Evolutionary conservation across 495 filamentous ascomycete species (phyloP).

Genomic region (Aspergillus carlsbadensis): DNA sequence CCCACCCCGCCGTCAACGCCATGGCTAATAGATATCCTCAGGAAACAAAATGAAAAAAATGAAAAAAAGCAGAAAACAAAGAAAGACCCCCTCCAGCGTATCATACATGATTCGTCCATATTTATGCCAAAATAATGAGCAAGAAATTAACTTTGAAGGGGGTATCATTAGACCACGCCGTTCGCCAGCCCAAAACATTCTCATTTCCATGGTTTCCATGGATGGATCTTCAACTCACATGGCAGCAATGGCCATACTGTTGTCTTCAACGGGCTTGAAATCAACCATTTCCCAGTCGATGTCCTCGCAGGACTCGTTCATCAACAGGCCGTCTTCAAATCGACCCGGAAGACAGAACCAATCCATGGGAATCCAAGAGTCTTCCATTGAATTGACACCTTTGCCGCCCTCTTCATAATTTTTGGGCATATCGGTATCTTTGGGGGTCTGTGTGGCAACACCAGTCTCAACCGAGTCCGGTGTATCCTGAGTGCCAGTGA

Average conservation of each 20-base stretch:
- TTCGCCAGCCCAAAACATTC: constrained; percentile 15
- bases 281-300: constrained; percentile 35
- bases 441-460: constrained; percentile 37
- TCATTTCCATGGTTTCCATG: not conserved
- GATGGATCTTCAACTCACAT: constrained; percentile 16
- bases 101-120: constrained; percentile 24
- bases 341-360: constrained; percentile 33
- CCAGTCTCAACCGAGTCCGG: constrained; percentile 41
- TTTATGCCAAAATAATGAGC: constrained; percentile 18
- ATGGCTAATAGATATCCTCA: constrained; percentile 35
- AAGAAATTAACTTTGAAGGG: not conserved
- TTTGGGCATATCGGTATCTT: constrained; percentile 27
- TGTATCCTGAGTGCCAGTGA: constrained; percentile 40
- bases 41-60: constrained; percentile 22
- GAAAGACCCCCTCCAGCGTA: constrained; percentile 12
- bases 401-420: constrained; percentile 22
- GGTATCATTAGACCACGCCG: constrained; percentile 1
- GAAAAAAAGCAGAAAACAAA: constrained; percentile 10
- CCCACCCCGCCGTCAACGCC: constrained; percentile 33
- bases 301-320: constrained; percentile 29
- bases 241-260: constrained; percentile 27
- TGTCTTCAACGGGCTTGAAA: constrained; percentile 28
- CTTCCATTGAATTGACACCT: constrained; percentile 19
- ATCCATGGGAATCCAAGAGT: constrained; percentile 32
- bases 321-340: constrained; percentile 21